Evolutionary conservation across 768 basidiomycete species (phyloP).

Genomic region (Zangia roseola): DNA sequence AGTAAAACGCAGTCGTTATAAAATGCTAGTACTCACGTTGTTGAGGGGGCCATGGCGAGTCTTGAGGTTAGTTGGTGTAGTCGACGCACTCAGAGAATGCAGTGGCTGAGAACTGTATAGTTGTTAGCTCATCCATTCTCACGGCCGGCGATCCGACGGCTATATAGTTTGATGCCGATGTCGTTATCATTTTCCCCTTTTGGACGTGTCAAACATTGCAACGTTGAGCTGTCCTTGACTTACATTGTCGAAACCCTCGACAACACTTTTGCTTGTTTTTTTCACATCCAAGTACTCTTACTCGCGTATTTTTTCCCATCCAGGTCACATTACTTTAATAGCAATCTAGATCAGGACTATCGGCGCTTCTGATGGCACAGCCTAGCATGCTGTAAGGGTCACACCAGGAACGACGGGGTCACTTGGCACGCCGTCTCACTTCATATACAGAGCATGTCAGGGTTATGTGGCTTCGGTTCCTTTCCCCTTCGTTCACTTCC

Average conservation of each 20-base stretch:
- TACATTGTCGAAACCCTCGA: too few species aligned
- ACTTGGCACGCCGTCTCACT: background rate
- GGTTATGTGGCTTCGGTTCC: background rate
- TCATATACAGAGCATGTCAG: background rate
- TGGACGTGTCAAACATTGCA: too few species aligned
- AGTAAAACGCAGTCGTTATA: background rate
- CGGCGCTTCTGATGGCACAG: background rate
- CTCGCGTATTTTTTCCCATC: too few species aligned
- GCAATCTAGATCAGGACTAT: background rate
- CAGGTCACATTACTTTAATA: too few species aligned
- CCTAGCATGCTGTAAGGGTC: slow-evolving; percentile 4
- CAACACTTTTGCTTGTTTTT: too few species aligned
- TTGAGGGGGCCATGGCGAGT: slow-evolving; percentile 47
- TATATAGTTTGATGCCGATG: background rate
- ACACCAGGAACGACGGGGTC: slow-evolving; percentile 10
- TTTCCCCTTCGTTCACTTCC: background rate
- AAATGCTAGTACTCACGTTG: slow-evolving; percentile 44
- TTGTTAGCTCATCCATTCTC: slow-evolving; percentile 30
- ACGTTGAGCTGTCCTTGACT: too few species aligned
- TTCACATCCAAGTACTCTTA: too few species aligned
- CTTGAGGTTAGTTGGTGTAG: slow-evolving; percentile 37
- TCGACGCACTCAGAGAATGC: slow-evolving; percentile 12
- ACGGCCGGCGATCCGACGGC: slow-evolving; percentile 2
- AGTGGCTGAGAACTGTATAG: slow-evolving; percentile 44
- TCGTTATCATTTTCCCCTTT: background rate